Percentiles rank a stretch among this genome's conserved stretches.
Conservation (phyloP, 352 stramenopile genomes). For the Aphanomyces cochlioides region DNA sequence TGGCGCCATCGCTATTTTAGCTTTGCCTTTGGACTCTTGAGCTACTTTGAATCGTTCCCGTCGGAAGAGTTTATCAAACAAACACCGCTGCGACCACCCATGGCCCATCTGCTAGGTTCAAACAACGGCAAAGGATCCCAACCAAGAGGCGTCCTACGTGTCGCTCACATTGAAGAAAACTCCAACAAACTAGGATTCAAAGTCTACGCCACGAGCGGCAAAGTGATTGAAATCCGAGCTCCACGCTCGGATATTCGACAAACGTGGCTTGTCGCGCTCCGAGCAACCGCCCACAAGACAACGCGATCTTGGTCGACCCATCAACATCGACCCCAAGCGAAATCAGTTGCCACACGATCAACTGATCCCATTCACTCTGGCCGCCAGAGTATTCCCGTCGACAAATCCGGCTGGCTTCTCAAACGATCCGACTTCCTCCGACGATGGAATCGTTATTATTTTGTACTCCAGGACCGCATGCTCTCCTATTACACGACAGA, state of each 20-base stretch:
- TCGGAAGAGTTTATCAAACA: constrained; percentile 71
- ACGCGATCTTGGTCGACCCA: constrained; percentile 54
- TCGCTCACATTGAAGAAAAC: constrained; percentile 64
- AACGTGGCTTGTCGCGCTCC: constrained; percentile 59
- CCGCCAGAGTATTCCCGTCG: constrained; percentile 39
- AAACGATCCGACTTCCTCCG: constrained; percentile 56
- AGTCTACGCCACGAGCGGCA: constrained; percentile 61
- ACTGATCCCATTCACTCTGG: neutral
- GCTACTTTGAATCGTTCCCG: constrained; percentile 68
- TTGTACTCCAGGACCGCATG: constrained; percentile 67
- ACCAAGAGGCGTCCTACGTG: constrained; percentile 58
- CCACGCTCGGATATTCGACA: constrained; percentile 60
- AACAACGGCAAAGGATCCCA: constrained; percentile 39
- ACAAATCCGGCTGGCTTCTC: constrained; percentile 62
- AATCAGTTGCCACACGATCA: neutral
- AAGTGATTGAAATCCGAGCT: constrained; percentile 64
- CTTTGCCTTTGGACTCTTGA: constrained; percentile 59
- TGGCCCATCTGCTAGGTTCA: neutral
- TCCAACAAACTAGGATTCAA: constrained; percentile 60
- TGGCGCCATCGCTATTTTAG: constrained; percentile 78
- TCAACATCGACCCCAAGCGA: neutral
- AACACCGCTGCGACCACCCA: constrained; percentile 33
- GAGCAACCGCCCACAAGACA: constrained; percentile 55
- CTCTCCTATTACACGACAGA: constrained; percentile 70
- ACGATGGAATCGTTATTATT: constrained; percentile 69